Evolutionary conservation across 441 rosid species (phyloP).

Genomic region (Pelargonium cotyledonis): DNA sequence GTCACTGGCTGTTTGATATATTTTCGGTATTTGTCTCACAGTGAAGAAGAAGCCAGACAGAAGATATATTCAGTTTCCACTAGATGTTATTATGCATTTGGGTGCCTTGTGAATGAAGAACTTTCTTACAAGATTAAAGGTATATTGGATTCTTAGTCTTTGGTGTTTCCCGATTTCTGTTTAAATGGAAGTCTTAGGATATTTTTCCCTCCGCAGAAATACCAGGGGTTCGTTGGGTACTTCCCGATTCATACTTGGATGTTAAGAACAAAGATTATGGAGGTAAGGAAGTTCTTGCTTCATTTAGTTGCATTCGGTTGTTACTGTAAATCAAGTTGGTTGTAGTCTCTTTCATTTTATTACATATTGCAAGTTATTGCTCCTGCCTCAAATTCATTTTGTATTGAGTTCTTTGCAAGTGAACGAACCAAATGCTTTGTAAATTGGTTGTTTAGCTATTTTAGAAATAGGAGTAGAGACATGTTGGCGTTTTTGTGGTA

Average conservation of each 20-base stretch:
- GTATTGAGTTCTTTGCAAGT: no score
- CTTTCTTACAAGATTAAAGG: constrained; percentile 71
- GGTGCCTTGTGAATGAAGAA: constrained; percentile 83
- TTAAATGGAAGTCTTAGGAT: background rate
- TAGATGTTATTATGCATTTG: constrained; percentile 73
- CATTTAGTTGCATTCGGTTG: background rate
- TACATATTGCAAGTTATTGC: background rate
- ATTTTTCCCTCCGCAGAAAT: constrained; percentile 36
- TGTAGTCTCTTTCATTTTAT: no score
- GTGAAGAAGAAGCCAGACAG: constrained; percentile 88
- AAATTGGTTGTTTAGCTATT: no score
- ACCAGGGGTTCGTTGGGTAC: constrained; percentile 78
- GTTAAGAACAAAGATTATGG: constrained; percentile 80
- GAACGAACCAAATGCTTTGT: no score
- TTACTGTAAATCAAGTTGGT: background rate
- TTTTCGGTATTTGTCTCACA: constrained; percentile 16
- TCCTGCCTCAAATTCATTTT: no score
- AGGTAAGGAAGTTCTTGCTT: constrained; percentile 34
- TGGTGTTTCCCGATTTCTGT: background rate
- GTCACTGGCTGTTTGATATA: background rate
- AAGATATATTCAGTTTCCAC: constrained; percentile 88
- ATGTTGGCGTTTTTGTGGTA: no score
- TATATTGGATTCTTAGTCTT: constrained; percentile 12
- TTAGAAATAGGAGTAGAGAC: no score
- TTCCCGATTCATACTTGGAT: constrained; percentile 82